Base-by-base conservation (phyloP, 2,329 filamentous ascomycete species). In the Zasmidium angulare region DNA sequence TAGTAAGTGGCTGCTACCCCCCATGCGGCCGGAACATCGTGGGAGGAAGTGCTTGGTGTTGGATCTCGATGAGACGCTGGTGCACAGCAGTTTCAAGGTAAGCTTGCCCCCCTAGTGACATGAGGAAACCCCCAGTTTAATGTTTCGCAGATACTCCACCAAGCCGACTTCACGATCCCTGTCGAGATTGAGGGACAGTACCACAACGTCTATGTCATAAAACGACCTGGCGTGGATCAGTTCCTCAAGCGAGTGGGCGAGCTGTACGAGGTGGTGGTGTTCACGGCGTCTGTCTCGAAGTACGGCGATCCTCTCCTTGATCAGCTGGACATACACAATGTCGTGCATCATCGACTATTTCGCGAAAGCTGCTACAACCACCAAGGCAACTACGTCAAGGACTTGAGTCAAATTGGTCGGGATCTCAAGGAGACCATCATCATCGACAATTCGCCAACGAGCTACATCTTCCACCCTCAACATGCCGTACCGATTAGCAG, bases 241-340 rank as follows among this genome's bases (percentile, higher is more conserved):
- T 99, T 99, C 77, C 97, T 99, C 91, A 98, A 98, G 82, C 84
- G 95, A 60, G 93, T 99, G 36, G 95, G 95, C 52, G 95, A 99
- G 77, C 82, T 99, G 52, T 99, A 98, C 71, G 95, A 99, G 78
- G 93, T 99, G 51, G 95, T 99, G 23, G 93, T 99, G 49, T 99
- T 99, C 74, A 99, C 95, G 46, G 95, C 95, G 55, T 99, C 95
- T 9, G 95, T 99, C 53, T 97, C 95, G 46, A 99, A 99, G 90
- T 99, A 99, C 72, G 95, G 95, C 67, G 95, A 99, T 78, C 95
- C 95, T 56, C 83, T 99, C 47, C 81, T 99, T 59, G 95, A 99
- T 74, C 93, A 98, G 77, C 83, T 99, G 55, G 95, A 99, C 75
- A 98, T 99, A 62, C 95, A 99, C 77, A 87, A 93, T 66, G 95